Percentiles rank a stretch among this genome's conserved stretches.
Conservation (phyloP, 257 asterid species). For the Salvia rosmarinus region DNA sequence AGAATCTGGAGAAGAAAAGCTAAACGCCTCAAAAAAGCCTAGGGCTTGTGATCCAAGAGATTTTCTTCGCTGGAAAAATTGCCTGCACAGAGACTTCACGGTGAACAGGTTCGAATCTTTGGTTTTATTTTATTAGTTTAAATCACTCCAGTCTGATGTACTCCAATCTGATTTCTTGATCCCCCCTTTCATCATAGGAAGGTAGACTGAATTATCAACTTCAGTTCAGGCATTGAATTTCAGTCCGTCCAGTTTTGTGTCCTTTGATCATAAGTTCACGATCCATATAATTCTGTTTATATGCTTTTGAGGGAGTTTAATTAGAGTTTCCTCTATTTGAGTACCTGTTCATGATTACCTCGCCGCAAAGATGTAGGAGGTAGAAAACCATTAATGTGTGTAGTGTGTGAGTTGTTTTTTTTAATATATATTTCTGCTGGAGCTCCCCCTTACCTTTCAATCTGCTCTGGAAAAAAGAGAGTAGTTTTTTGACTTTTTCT, state of each 20-base stretch:
- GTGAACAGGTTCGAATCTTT: slow-evolving; percentile 69
- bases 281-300: too few species aligned
- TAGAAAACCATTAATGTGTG: slow-evolving; percentile 10
- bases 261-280: slow-evolving; percentile 19
- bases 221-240: slow-evolving; percentile 21
- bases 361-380: slow-evolving; percentile 17
- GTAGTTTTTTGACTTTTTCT: not conserved
- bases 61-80: slow-evolving; percentile 66
- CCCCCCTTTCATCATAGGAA: slow-evolving; percentile 16
- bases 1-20: slow-evolving; percentile 33
- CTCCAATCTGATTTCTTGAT: slow-evolving; percentile 23
- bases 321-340: slow-evolving; percentile 1
- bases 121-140: not conserved
- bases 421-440: slow-evolving; percentile 23
- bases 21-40: slow-evolving; percentile 45
- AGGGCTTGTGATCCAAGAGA: slow-evolving; percentile 55
- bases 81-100: slow-evolving; percentile 87
- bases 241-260: slow-evolving; percentile 10
- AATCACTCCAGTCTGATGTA: not conserved
- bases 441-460: slow-evolving; percentile 23
- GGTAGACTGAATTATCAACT: slow-evolving; percentile 20
- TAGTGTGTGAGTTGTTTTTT: not conserved
- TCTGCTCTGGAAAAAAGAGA: slow-evolving; percentile 14
- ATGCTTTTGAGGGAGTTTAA: slow-evolving; percentile 28
- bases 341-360: slow-evolving; percentile 5